Base-by-base conservation (phyloP, 805 yeast species). In the Candida sakaeoensis region DNA sequence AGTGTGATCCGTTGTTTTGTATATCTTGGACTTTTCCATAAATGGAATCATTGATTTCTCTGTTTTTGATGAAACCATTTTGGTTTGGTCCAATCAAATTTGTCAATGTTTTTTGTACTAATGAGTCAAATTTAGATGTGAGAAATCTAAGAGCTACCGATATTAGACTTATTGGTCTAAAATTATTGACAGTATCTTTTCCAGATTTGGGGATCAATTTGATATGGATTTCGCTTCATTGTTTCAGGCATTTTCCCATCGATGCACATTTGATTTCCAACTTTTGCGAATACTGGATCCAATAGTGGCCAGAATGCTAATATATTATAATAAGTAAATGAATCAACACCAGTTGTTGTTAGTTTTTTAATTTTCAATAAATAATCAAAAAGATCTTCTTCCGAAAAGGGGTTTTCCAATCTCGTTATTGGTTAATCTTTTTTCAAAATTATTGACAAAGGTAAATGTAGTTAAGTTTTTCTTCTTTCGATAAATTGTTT, bases 161-260 rank as follows among this genome's bases (percentile, higher is more conserved):
- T 8, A 33, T 23, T 14, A 33, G 12, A 10, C 28, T 22, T 2
- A 33, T 33, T 14, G 29, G 37, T 25, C 33, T 23, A 13, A 26
- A 26, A 21, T 36, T 27, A n/a, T 28, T 33, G 8, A 36, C 22
- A 8, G 25, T 6, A 7, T 13, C 33, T 13, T n/a, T 8, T 36
- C 17, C 23, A 13, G 27, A n/a, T 36, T 36, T 28, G 6, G 34
- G 33, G 4, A 36, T 36, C 13, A 30, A 28, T 9, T 16, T 36
- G n/a, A n/a, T n/a, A n/a, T n/a, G n/a, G n/a, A 6, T 9, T 17
- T 7, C n/a, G 7, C 14, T 21, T 10, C 27, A 28, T 27, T 8
- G 23, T 12, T 10, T 12, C 9, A 19, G 19, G 33, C 5, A 35
- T 10, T 5, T 18, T 8, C 16, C 37, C 31, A 5, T 12, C 19